phyloP scores from a whole-genome alignment of 495 filamentous ascomycete genomes.

The Aspergillus taichungensis region DNA sequence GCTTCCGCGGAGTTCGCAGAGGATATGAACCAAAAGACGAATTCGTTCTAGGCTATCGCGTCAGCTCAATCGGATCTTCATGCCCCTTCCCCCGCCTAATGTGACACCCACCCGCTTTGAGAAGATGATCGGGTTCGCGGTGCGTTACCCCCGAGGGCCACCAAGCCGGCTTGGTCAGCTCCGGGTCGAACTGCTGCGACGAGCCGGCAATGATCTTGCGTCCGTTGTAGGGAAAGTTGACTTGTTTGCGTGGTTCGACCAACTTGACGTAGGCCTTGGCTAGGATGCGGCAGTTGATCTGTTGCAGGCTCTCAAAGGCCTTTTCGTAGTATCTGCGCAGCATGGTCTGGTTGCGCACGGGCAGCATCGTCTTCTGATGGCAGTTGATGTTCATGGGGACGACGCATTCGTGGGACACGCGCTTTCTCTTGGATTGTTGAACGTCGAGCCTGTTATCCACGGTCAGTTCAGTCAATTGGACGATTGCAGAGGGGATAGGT shows the following conservation, averaged over 20 bases:
- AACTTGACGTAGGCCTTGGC: constrained; percentile 73
- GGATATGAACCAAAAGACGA: constrained; percentile 50
- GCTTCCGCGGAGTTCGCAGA: constrained; percentile 35
- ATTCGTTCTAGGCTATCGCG: constrained; percentile 43
- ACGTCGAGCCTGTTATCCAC: no score
- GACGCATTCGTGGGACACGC: constrained; percentile 19
- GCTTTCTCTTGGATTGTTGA: constrained; percentile 13
- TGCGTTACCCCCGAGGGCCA: constrained; percentile 64
- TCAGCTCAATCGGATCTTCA: neutral
- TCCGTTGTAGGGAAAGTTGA: constrained; percentile 68
- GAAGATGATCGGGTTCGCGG: constrained; percentile 72
- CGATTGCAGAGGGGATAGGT: neutral
- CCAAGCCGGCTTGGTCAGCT: constrained; percentile 55
- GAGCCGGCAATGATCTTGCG: constrained; percentile 31
- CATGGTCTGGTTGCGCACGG: constrained; percentile 42
- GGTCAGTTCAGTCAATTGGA: neutral
- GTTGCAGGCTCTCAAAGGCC: constrained; percentile 59
- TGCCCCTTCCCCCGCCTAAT: no score
- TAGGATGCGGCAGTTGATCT: constrained; percentile 57
- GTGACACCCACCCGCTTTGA: constrained; percentile 50
- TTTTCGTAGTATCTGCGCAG: constrained; percentile 53
- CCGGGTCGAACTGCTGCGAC: constrained; percentile 29
- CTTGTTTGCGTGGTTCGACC: constrained; percentile 78
- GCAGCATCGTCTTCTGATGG: constrained; percentile 31
- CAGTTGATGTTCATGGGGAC: constrained; percentile 21